Conservation (phyloP, 345 rosid genomes). For the Brassica incana region DNA sequence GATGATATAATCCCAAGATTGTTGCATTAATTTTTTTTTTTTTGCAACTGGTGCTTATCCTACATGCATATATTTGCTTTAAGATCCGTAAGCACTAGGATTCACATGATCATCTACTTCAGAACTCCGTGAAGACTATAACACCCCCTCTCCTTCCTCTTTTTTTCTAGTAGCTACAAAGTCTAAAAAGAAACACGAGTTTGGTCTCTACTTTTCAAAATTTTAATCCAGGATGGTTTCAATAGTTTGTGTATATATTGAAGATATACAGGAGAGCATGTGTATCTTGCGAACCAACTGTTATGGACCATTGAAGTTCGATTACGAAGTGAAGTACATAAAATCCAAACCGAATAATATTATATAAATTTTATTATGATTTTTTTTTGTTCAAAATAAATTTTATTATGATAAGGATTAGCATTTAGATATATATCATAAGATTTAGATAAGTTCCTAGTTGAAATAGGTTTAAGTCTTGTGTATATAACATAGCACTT, state of each 20-base stretch:
- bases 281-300: too few relatives aligned
- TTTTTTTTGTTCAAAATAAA: too few relatives aligned
- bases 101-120: constrained; percentile 35
- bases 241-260: neutral
- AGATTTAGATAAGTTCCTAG: too few relatives aligned
- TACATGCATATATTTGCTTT: constrained; percentile 6
- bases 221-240: neutral
- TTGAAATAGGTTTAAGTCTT: too few relatives aligned
- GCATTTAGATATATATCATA: too few relatives aligned
- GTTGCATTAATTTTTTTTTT: neutral
- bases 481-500: neutral
- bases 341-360: too few relatives aligned
- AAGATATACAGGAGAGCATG: too few relatives aligned
- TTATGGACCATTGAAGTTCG: too few relatives aligned
- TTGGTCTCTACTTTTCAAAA: neutral
- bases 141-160: neutral
- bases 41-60: constrained; percentile 7
- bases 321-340: too few relatives aligned
- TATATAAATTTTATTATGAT: too few relatives aligned
- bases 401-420: too few relatives aligned
- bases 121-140: constrained; percentile 32
- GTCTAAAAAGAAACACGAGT: neutral
- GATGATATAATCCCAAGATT: neutral
- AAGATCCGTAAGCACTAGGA: constrained; percentile 11
- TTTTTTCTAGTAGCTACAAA: neutral